phyloP scores from a whole-genome alignment of 805 yeast species.

The Zygosaccharomyces gambellarensis region DNA sequence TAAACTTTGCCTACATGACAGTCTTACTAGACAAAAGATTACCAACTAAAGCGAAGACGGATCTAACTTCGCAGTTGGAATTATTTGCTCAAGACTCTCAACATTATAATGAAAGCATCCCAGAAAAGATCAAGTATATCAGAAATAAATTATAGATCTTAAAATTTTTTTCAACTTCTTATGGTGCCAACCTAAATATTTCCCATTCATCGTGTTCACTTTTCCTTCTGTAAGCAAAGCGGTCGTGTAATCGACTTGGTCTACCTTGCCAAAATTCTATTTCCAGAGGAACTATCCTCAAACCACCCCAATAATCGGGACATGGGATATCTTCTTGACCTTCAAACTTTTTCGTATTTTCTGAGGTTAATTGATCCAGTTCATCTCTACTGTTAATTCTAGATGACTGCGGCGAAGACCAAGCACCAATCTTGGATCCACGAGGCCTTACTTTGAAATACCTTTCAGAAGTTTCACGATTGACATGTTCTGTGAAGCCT shows the following conservation, averaged over 20 bases:
- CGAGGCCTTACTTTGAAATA: conserved; percentile 87
- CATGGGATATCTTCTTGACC: conserved; percentile 68
- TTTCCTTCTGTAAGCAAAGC: conserved; percentile 66
- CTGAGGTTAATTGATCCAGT: conserved; percentile 49
- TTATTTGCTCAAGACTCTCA: conserved; percentile 9
- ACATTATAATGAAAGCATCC: conserved; percentile 15
- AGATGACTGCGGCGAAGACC: conserved; percentile 89
- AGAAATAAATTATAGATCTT: conserved; percentile 5
- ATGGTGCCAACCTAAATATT: conserved; percentile 69
- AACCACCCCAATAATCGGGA: conserved; percentile 95
- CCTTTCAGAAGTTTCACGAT: conserved; percentile 64
- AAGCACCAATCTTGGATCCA: conserved; percentile 91
- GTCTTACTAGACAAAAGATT: not conserved
- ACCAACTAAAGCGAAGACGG: conserved; percentile 1
- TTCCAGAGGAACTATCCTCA: conserved; percentile 80
- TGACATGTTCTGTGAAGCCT: conserved; percentile 71
- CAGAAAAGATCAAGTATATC: conserved; percentile 11
- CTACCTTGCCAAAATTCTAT: conserved; percentile 99
- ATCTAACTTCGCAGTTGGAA: conserved; percentile 3
- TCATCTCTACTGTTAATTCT: conserved; percentile 54
- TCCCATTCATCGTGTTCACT: conserved; percentile 52
- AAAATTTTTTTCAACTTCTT: conserved; percentile 9
- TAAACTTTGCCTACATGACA: conserved; percentile 17
- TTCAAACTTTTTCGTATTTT: conserved; percentile 53
- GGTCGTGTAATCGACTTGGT: conserved; percentile 81